Evolutionary conservation across 441 rosid genomes (phyloP).

Genomic region (Aleurites moluccanus): DNA sequence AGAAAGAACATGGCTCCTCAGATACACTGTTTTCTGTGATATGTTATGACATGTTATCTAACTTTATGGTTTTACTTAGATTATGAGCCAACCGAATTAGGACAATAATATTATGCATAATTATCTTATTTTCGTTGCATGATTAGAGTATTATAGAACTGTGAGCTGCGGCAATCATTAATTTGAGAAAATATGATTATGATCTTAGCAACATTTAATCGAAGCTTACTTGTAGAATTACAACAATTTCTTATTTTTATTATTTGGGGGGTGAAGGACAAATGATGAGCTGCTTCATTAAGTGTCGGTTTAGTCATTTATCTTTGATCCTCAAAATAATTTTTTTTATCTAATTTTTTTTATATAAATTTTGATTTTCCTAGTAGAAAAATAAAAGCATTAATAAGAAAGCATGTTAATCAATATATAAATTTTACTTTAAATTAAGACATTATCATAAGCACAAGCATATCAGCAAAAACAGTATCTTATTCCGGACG

Average conservation of each 20-base stretch:
- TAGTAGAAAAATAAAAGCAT: no score
- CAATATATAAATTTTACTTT: no score
- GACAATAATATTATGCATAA: slow-evolving; percentile 27
- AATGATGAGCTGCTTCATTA: background rate
- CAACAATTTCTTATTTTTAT: background rate
- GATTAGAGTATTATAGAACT: slow-evolving; percentile 35
- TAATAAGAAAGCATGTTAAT: no score
- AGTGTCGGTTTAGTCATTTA: background rate
- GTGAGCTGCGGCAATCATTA: slow-evolving; percentile 31
- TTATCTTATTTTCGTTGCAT: slow-evolving; percentile 23
- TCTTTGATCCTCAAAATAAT: no score
- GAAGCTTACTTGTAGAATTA: slow-evolving; percentile 2
- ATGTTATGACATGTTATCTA: slow-evolving; percentile 30
- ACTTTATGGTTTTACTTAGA: slow-evolving; percentile 22
- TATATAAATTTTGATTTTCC: no score
- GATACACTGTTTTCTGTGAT: slow-evolving; percentile 22
- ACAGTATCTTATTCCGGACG: no score
- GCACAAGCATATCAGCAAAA: no score
- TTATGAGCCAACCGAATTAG: slow-evolving; percentile 24
- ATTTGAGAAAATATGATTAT: slow-evolving; percentile 20
- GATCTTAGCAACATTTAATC: slow-evolving; percentile 20
- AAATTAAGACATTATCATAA: no score
- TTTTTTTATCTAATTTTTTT: no score
- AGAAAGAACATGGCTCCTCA: slow-evolving; percentile 16
- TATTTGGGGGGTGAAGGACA: background rate